These are phyloP conservation scores for Coemansia sp. DNA, from an alignment of 192 early-diverging fungal species.

Conservation along the genomic window DNA sequence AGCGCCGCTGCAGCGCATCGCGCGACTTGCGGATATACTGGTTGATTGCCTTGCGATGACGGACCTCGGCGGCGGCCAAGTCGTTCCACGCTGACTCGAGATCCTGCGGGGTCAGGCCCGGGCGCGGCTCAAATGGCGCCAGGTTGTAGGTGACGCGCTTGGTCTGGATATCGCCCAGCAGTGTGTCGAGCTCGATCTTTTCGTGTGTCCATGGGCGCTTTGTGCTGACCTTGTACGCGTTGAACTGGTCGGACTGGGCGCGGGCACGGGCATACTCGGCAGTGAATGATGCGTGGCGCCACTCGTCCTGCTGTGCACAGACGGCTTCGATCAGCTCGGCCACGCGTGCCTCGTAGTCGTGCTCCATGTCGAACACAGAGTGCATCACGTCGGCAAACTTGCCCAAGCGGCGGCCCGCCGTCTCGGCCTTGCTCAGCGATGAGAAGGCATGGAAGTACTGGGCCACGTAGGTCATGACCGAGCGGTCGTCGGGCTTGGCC, in stretches of 20 bases:
- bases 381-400: slow-evolving; percentile 86
- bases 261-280: slow-evolving; percentile 73
- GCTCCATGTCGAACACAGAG: slow-evolving; percentile 87
- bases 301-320: slow-evolving; percentile 54
- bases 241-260: slow-evolving; percentile 65
- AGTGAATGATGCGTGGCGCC: slow-evolving; percentile 60
- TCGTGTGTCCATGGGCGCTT: slow-evolving; percentile 89
- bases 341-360: slow-evolving; percentile 88
- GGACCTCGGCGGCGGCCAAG: slow-evolving; percentile 67
- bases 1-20: slow-evolving; percentile 71
- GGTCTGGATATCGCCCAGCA: slow-evolving; percentile 94
- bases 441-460: slow-evolving; percentile 99
- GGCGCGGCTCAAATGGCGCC: slow-evolving; percentile 73
- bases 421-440: slow-evolving; percentile 70
- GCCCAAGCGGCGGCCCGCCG: slow-evolving; percentile 86
- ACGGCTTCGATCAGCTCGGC: slow-evolving; percentile 66
- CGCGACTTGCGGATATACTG: slow-evolving; percentile 78
- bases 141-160: slow-evolving; percentile 95
- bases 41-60: slow-evolving; percentile 76
- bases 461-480: slow-evolving; percentile 97
- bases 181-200: slow-evolving; percentile 82
- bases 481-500: slow-evolving; percentile 89
- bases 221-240: slow-evolving; percentile 71
- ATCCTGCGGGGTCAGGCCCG: slow-evolving; percentile 59
- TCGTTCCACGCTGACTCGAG: slow-evolving; percentile 73